Conservation (phyloP, 106 monocot species). For the Narthecium ossifragum region DNA sequence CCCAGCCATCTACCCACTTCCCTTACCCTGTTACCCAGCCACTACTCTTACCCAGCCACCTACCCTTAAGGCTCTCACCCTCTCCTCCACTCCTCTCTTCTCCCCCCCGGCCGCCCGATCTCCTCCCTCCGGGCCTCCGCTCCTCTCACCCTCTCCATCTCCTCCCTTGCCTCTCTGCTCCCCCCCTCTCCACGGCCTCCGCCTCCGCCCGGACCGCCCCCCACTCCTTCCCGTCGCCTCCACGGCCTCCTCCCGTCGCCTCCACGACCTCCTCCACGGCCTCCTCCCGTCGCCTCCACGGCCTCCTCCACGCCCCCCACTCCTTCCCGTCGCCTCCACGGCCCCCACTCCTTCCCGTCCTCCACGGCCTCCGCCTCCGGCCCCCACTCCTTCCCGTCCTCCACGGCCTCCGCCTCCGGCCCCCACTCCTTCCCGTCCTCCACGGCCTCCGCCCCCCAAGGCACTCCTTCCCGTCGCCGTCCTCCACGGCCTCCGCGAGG, state of each 20-base stretch:
- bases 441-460: no score
- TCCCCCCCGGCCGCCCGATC: slow-evolving; percentile 32
- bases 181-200: slow-evolving; percentile 18
- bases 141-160: slow-evolving; percentile 40
- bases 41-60: slow-evolving; percentile 24
- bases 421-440: no score
- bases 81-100: slow-evolving; percentile 27
- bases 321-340: no score
- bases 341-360: no score
- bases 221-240: slow-evolving; percentile 32
- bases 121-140: slow-evolving; percentile 48
- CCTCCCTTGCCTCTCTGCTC: slow-evolving; percentile 19
- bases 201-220: slow-evolving; percentile 52
- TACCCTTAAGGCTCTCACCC: no score
- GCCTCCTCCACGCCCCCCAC: no score
- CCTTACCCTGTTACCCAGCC: slow-evolving; percentile 21
- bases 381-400: no score
- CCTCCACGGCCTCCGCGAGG: no score
- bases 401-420: no score
- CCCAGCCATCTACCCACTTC: slow-evolving; percentile 23
- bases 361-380: no score
- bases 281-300: slow-evolving; percentile 38
- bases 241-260: slow-evolving; percentile 27
- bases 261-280: slow-evolving; percentile 31
- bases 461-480: no score